Percentiles rank a stretch among this genome's conserved stretches.
phyloP scores from a whole-genome alignment of 2,329 filamentous ascomycete species.

The Triangularia verruculosa region DNA sequence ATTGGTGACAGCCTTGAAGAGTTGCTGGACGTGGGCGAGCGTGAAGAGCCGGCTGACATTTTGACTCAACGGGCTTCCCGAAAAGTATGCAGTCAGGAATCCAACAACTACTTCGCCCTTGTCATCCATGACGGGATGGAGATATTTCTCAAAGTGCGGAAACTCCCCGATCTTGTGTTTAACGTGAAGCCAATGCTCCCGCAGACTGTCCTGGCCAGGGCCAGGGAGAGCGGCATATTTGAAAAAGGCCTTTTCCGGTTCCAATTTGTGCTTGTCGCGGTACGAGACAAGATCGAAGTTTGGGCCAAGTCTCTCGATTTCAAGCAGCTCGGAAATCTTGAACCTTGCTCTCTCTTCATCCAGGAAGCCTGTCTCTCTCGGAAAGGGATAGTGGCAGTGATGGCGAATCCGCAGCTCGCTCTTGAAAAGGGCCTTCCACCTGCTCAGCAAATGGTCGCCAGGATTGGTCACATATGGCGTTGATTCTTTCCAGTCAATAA shows the following conservation, averaged over 20 bases:
- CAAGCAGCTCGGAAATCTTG: background rate
- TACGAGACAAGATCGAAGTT: background rate
- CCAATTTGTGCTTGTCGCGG: background rate
- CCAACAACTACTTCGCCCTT: background rate
- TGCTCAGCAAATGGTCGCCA: background rate
- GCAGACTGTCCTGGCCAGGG: background rate
- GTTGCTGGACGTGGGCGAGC: background rate
- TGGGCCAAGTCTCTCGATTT: background rate
- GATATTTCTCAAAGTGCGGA: background rate
- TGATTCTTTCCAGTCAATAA: background rate
- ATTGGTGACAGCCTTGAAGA: background rate
- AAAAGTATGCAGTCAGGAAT: background rate
- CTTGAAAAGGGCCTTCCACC: background rate
- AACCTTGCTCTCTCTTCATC: background rate
- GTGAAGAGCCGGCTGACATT: background rate
- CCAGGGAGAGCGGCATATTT: background rate
- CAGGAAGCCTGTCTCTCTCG: background rate
- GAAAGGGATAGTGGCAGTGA: background rate
- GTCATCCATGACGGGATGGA: background rate
- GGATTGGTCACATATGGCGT: background rate
- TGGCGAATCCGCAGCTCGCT: background rate
- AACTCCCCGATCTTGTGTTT: too few species aligned
- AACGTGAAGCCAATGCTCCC: background rate
- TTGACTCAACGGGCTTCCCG: background rate
- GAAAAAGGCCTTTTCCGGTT: background rate